These are phyloP conservation scores for Scopulariopsis brevicaulis DNA, from an alignment of 2,329 filamentous ascomycete genomes.

Conservation along the genomic window DNA sequence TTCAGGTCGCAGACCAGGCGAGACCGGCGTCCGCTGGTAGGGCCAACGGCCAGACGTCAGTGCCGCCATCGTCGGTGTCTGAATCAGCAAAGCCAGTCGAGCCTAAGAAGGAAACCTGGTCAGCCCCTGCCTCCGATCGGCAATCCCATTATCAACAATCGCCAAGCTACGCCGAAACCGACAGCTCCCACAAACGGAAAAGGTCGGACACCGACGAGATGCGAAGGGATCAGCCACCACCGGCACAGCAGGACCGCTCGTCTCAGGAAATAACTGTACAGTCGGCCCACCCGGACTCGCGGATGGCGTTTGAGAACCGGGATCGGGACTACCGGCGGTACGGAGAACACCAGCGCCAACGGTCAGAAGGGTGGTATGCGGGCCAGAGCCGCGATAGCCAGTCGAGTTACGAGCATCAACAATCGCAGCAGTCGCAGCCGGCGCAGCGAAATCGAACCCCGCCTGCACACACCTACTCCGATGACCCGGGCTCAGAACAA, in stretches of 20 bases:
- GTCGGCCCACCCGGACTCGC: slow-evolving; percentile 22
- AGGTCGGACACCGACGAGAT: slow-evolving; percentile 52
- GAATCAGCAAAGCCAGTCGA: slow-evolving; percentile 12
- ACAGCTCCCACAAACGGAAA: slow-evolving; percentile 53
- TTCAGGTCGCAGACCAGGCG: slow-evolving; percentile 5
- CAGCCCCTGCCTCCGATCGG: slow-evolving; percentile 26
- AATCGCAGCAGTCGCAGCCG: slow-evolving; percentile 16
- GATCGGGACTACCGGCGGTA: slow-evolving; percentile 31
- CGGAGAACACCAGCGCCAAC: slow-evolving; percentile 33
- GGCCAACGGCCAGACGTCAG: not conserved
- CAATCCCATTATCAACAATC: slow-evolving; percentile 24
- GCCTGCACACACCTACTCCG: slow-evolving; percentile 31
- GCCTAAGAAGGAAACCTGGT: slow-evolving; percentile 25
- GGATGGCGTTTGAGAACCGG: slow-evolving; percentile 1
- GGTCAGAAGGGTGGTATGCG: slow-evolving; percentile 35
- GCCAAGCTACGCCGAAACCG: slow-evolving; percentile 26
- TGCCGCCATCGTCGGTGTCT: slow-evolving; percentile 6
- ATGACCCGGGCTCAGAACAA: not conserved
- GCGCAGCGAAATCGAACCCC: slow-evolving; percentile 19
- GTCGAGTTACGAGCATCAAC: slow-evolving; percentile 29
- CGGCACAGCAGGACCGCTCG: slow-evolving; percentile 20
- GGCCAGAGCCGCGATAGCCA: slow-evolving; percentile 36
- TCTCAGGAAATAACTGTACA: slow-evolving; percentile 17
- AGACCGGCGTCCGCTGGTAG: slow-evolving; percentile 3
- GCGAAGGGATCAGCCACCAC: slow-evolving; percentile 20